Base-by-base conservation (phyloP, 1,139 yeast genomes). In the Yamadazyma pseudoaaseri region DNA sequence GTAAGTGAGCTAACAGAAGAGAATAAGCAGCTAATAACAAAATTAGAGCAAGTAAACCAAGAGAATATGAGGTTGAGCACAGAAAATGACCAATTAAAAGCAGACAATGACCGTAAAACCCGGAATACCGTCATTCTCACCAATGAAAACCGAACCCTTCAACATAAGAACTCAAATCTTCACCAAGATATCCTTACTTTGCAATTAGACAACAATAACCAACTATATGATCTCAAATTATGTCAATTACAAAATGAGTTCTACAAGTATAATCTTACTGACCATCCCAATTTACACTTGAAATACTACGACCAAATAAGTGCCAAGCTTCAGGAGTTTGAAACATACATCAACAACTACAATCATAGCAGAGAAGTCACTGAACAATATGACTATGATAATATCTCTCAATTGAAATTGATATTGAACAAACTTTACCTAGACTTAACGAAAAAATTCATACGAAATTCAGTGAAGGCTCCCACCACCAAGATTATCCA, bases 371-470 rank as follows among this genome's bases (percentile, higher is more conserved):
- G 16, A 5, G 35, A 30, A 15, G 26, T 37, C 10, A 20, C 32
- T 6, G 29, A 29, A n/a, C 23, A 28, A 6, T 44, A 42, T 27
- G 36, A 43, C 24, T 36, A 36, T 26, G 39, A 39, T 4, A 42
- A 34, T 20, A 33, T 42, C 3, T 22, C 34, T n/a, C 48, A 43
- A 21, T 28, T 42, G 28, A 42, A 41, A 20, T 25, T 28, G 7
- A 35, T 44, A 11, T 25, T 45, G 16, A 22, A 39, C 21, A 44
- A 41, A 27, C 27, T 45, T 15, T 29, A 39, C 22, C 15, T 20
- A 8, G 44, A 45, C 18, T 28, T 45, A 11, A 30, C 31, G 3
- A 29, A 30, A 20, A 44, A 43, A 16, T 45, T 45, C 27, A 17
- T 33, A 10, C 33, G 34, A 20, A 41, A 39, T 18, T 6, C 37